Percentiles rank a stretch among this genome's conserved stretches.
Evolutionary conservation across 768 basidiomycete species (phyloP).

Genomic region (Podaxis sp.): DNA sequence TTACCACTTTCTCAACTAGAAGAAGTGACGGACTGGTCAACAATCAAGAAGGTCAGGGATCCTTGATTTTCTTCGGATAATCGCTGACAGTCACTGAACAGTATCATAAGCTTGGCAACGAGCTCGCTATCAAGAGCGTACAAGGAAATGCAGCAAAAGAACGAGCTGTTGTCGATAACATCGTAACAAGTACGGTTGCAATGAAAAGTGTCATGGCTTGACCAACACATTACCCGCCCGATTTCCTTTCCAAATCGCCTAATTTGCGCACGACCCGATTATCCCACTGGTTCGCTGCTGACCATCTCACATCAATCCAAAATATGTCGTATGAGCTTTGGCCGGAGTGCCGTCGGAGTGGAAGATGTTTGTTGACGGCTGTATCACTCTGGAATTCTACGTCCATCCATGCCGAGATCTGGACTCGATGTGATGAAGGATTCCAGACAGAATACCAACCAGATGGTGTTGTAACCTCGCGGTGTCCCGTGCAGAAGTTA

Average conservation of each 20-base stretch:
- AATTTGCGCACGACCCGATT: too few species aligned
- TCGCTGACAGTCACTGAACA: constrained; percentile 20
- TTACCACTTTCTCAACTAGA: constrained; percentile 40
- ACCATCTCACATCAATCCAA: too few species aligned
- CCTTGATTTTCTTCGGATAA: background rate
- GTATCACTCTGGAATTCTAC: too few species aligned
- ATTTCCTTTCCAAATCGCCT: background rate
- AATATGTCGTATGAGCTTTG: too few species aligned
- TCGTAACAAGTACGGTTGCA: constrained; percentile 76
- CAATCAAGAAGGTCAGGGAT: constrained; percentile 64
- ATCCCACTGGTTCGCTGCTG: too few species aligned
- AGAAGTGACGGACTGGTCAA: constrained; percentile 62
- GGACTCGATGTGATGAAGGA: too few species aligned
- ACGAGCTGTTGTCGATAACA: constrained; percentile 46
- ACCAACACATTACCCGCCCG: constrained; percentile 1
- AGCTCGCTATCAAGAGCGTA: constrained; percentile 34
- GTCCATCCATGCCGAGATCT: too few species aligned
- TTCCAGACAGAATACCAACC: too few species aligned
- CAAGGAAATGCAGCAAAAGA: constrained; percentile 31
- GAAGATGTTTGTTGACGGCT: too few species aligned
- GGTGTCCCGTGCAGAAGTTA: too few species aligned
- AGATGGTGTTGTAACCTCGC: too few species aligned
- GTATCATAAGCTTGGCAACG: constrained; percentile 69
- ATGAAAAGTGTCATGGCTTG: constrained; percentile 65
- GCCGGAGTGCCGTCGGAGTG: too few species aligned